These are phyloP conservation scores for Aspergillus wentii DNA, from an alignment of 495 filamentous ascomycete genomes.

Conservation along the genomic window DNA sequence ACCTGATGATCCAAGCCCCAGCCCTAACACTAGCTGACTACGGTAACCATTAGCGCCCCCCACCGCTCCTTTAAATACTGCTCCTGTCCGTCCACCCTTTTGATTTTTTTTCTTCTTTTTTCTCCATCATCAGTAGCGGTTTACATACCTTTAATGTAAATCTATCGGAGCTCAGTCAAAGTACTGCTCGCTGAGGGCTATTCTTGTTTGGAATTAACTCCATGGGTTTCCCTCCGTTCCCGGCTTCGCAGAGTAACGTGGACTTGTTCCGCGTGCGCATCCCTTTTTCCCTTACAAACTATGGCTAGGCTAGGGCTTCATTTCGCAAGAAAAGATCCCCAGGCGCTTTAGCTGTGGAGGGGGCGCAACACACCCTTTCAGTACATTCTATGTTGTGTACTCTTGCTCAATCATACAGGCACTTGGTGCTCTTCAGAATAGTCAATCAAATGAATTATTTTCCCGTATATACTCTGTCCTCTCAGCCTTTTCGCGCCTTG, in stretches of 20 bases:
- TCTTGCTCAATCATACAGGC: no score
- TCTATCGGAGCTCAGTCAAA: slow-evolving; percentile 37
- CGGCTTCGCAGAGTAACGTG: slow-evolving; percentile 37
- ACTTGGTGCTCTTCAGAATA: background rate
- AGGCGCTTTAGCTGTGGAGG: slow-evolving; percentile 48
- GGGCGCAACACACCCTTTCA: slow-evolving; percentile 34
- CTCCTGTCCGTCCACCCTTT: no score
- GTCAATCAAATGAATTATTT: slow-evolving; percentile 1
- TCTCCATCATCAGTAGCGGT: slow-evolving; percentile 50
- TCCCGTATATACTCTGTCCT: no score
- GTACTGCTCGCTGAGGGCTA: slow-evolving; percentile 47
- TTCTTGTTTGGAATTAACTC: slow-evolving; percentile 29
- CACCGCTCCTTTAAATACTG: no score
- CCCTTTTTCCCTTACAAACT: slow-evolving; percentile 41
- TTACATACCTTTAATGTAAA: slow-evolving; percentile 43
- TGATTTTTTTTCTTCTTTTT: slow-evolving; percentile 32
- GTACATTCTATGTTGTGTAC: slow-evolving; percentile 1
- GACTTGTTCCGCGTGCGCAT: no score
- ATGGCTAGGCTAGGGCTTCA: slow-evolving; percentile 47
- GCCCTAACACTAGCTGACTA: slow-evolving; percentile 1
- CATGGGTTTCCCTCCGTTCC: slow-evolving; percentile 49
- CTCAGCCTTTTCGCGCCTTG: no score
- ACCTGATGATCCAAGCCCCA: slow-evolving; percentile 9
- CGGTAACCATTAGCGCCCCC: slow-evolving; percentile 15
- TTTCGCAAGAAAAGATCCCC: slow-evolving; percentile 32